A percentile compares a stretch with the other conserved stretches of the same genome.
These are phyloP conservation scores for Talaromyces sp. DNA, from an alignment of 2,329 filamentous ascomycete species.

Conservation along the genomic window DNA sequence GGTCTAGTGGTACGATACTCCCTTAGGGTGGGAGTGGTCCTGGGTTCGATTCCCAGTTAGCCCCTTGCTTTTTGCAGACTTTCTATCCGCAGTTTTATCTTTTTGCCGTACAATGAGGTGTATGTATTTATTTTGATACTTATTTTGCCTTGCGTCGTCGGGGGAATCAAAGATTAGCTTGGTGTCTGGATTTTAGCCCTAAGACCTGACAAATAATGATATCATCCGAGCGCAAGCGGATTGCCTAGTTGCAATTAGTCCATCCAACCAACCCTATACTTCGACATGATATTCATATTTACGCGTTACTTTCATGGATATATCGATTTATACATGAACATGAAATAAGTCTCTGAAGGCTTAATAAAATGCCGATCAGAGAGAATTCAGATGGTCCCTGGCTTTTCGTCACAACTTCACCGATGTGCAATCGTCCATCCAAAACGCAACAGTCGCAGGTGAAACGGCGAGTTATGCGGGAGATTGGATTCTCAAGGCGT, in stretches of 20 bases:
- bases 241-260: neutral
- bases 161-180: too few relatives aligned
- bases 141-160: neutral
- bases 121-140: neutral
- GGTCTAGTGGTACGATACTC: slow-evolving; percentile 13
- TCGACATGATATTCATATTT: neutral
- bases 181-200: neutral
- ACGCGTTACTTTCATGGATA: too few relatives aligned
- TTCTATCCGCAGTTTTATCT: too few relatives aligned
- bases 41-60: slow-evolving; percentile 13
- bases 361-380: too few relatives aligned
- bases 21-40: slow-evolving; percentile 13
- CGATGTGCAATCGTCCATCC: neutral
- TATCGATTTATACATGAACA: too few relatives aligned
- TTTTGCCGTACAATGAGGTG: neutral
- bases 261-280: neutral
- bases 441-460: neutral
- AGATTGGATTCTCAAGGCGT: neutral
- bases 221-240: neutral
- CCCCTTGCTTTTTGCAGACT: neutral
- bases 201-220: neutral
- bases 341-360: too few relatives aligned
- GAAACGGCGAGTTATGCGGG: neutral
- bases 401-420: neutral
- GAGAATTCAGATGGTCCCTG: neutral